Base-by-base conservation (phyloP, 2,329 filamentous ascomycete genomes). In the Trichophyton verrucosum region DNA sequence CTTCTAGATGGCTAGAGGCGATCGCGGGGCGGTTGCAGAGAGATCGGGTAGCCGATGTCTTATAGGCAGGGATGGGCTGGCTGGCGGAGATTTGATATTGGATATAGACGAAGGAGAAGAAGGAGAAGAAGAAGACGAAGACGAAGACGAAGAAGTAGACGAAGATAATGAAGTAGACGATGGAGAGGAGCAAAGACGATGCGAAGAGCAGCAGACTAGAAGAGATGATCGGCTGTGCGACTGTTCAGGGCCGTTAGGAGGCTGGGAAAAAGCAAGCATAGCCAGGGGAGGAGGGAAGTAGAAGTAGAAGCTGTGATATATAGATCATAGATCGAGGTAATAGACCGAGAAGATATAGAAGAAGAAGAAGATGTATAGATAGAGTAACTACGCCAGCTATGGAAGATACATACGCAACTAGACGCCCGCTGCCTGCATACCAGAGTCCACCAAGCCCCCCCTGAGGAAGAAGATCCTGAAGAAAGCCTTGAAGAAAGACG, bases 251-350 rank as follows among this genome's bases (percentile, higher is more conserved):
- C 40, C 40, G 40, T 44, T 44, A 17, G 13, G 46, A 49, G 46
- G 46, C 46, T 49, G 46, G 46, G 46, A 49, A 49, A 49, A 49
- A 49, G 46, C 46, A 49, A 49, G 46, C 46, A 49, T 27, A 44
- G 44, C 17, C 17, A 22, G 11, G 46, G 46, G 22, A 4, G n/a
- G 13, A n/a, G 4, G 15, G 15, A n/a, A 6, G 22, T 30, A 30
- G 24, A n/a, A 30, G 49, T 53, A 9, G 27, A 53, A 3, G 24
- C 8, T 15, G 8, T 3, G 8, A 22, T 22, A 27, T 27, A 49
- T 38, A 38, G 33, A 38, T 38, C 33, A 6, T 11, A 44, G n/a
- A 17, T 44, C n/a, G 40, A 44, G 13, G 15, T 42, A 30, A 20
- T 20, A 20, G 20, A 20, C 20, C 1, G 20, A 20, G 17, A 13